Conservation (phyloP, 805 yeast species). For the Yamadazyma insecticola region DNA sequence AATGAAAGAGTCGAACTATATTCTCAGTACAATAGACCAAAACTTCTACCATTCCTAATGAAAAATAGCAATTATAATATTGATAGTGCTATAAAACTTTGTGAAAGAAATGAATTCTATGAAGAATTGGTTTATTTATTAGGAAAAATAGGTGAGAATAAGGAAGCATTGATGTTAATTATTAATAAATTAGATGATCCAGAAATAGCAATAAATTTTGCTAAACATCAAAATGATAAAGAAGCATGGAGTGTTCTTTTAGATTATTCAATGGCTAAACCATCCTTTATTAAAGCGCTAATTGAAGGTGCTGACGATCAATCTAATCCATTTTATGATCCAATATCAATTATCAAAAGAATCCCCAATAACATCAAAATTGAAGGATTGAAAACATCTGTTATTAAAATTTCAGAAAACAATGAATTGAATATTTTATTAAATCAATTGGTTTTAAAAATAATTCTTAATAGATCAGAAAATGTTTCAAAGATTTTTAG, state of each 20-base stretch:
- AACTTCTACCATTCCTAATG: constrained; percentile 58
- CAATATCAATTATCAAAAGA: constrained; percentile 60
- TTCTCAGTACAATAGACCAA: constrained; percentile 53
- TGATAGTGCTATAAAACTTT: constrained; percentile 62
- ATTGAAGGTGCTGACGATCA: constrained; percentile 64
- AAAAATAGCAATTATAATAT: constrained; percentile 59
- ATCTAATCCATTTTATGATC: constrained; percentile 43
- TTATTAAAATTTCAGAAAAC: constrained; percentile 58
- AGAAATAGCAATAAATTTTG: constrained; percentile 74
- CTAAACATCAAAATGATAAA: constrained; percentile 57
- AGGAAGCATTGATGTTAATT: constrained; percentile 70
- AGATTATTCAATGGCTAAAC: constrained; percentile 64
- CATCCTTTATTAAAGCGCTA: constrained; percentile 71
- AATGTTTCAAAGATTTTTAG: constrained; percentile 19
- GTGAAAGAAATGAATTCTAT: constrained; percentile 48
- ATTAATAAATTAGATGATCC: constrained; percentile 78
- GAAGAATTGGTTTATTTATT: constrained; percentile 78
- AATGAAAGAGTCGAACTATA: constrained; percentile 63
- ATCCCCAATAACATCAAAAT: constrained; percentile 62
- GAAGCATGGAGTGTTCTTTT: constrained; percentile 81
- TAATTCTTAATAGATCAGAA: constrained; percentile 29
- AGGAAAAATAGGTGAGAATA: constrained; percentile 77
- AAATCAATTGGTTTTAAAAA: constrained; percentile 46
- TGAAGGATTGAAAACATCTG: constrained; percentile 57
- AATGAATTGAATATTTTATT: constrained; percentile 52